Percentiles rank a stretch among this genome's conserved stretches.
Evolutionary conservation across 306 rosid genomes (phyloP).

Genomic region (Cucumis melo): DNA sequence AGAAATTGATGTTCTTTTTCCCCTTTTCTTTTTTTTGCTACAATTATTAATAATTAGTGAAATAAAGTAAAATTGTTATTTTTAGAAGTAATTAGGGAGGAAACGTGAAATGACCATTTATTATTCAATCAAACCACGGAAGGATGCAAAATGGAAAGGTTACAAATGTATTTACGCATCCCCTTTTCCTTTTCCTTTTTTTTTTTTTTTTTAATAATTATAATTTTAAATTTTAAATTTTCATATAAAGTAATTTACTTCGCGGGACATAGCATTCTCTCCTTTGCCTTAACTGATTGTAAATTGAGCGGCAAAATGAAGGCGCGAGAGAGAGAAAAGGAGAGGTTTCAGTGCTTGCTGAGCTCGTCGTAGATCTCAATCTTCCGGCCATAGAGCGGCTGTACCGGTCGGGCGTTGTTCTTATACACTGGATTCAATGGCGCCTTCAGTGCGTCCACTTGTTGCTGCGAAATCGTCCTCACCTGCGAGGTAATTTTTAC

Average conservation of each 20-base stretch:
- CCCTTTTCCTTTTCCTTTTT: not conserved
- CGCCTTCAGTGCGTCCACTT: slow-evolving; percentile 37
- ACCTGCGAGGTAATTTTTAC: slow-evolving; percentile 24
- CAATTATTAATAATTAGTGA: too few relatives aligned
- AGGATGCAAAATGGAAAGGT: not conserved
- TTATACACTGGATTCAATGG: slow-evolving; percentile 30
- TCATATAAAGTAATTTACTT: not conserved
- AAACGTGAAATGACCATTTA: not conserved
- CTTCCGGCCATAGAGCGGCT: slow-evolving; percentile 50
- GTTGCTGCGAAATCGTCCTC: slow-evolving; percentile 48
- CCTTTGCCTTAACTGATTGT: not conserved
- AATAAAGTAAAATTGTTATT: too few relatives aligned
- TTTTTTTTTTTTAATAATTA: too few relatives aligned
- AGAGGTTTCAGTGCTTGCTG: not conserved
- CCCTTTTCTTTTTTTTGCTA: too few relatives aligned
- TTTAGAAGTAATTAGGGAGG: not conserved
- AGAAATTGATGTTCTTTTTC: too few relatives aligned
- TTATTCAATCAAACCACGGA: not conserved
- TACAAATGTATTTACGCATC: not conserved
- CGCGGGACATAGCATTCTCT: too few relatives aligned
- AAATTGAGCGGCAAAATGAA: not conserved
- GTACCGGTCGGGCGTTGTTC: slow-evolving; percentile 63
- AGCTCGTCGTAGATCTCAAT: slow-evolving; percentile 23
- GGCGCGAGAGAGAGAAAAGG: not conserved
- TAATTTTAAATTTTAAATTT: not conserved